phyloP scores from a whole-genome alignment of 768 basidiomycete genomes.

The Suillus spraguei region DNA sequence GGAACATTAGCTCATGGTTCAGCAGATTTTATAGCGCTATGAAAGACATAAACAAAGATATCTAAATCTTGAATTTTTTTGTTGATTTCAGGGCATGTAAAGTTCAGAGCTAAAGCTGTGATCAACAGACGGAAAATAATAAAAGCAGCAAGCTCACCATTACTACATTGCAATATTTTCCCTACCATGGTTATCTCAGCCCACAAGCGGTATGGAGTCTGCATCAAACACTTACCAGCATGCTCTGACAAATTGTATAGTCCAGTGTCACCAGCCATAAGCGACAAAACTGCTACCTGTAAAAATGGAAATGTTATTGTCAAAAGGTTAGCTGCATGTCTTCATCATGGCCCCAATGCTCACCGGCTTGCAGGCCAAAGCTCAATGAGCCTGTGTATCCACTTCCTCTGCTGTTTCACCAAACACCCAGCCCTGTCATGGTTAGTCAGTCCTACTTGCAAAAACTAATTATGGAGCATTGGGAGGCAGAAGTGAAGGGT shows the following conservation, averaged over 20 bases:
- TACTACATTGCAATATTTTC: too few species aligned
- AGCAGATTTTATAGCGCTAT: not conserved
- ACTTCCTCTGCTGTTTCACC: not conserved
- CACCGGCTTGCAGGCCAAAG: not conserved
- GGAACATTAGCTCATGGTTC: not conserved
- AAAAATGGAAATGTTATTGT: not conserved
- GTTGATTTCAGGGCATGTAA: slow-evolving; percentile 4
- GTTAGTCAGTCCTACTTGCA: not conserved
- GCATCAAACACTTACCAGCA: not conserved
- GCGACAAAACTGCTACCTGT: not conserved
- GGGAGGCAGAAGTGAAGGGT: too few species aligned
- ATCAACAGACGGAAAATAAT: too few species aligned
- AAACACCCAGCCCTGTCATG: not conserved
- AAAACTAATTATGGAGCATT: too few species aligned
- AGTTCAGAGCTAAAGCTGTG: too few species aligned
- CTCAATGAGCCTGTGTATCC: not conserved
- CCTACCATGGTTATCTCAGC: not conserved
- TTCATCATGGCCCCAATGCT: not conserved
- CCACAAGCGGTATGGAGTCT: not conserved
- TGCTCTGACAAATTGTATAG: slow-evolving; percentile 2
- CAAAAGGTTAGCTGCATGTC: slow-evolving; percentile 1
- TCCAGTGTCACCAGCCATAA: not conserved
- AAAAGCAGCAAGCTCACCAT: too few species aligned
- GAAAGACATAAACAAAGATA: not conserved
- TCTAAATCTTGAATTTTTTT: not conserved